Evolutionary conservation across 2,329 filamentous ascomycete species (phyloP).

Genomic region (Cryphonectria naterciae): DNA sequence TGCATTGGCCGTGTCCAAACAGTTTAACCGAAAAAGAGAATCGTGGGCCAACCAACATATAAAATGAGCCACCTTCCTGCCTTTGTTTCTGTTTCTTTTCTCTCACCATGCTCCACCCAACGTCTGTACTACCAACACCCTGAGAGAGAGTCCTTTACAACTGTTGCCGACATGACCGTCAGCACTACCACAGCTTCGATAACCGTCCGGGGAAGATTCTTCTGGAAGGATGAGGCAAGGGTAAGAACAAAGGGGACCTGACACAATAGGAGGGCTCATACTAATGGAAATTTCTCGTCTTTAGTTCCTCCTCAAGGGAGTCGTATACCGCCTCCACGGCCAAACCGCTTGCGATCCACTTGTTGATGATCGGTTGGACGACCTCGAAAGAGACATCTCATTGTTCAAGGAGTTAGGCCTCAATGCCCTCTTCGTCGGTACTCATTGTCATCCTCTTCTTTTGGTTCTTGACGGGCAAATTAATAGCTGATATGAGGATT

Average conservation of each 20-base stretch:
- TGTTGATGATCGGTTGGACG: constrained; percentile 31
- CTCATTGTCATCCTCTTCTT: background rate
- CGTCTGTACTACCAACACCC: background rate
- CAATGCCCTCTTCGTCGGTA: constrained; percentile 37
- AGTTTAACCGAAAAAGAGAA: background rate
- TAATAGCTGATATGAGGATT: background rate
- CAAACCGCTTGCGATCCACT: constrained; percentile 27
- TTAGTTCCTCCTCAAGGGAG: constrained; percentile 29
- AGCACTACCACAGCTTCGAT: constrained; percentile 4
- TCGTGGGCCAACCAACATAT: background rate
- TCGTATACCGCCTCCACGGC: constrained; percentile 28
- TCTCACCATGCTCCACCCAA: background rate
- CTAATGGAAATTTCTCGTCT: background rate
- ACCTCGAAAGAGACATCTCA: constrained; percentile 33
- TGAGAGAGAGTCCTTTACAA: background rate
- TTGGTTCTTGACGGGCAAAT: too few species aligned
- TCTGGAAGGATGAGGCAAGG: constrained; percentile 30
- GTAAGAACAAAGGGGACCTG: constrained; percentile 5
- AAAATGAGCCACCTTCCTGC: background rate
- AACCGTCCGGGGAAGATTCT: constrained; percentile 37
- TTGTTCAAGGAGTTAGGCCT: constrained; percentile 35
- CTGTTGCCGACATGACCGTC: background rate
- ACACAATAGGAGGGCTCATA: background rate
- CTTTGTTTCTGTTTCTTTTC: too few species aligned
- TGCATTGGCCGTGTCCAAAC: background rate